Evolutionary conservation across 176 grass and related monocot species (phyloP).

Genomic region (Elaeis guineensis): DNA sequence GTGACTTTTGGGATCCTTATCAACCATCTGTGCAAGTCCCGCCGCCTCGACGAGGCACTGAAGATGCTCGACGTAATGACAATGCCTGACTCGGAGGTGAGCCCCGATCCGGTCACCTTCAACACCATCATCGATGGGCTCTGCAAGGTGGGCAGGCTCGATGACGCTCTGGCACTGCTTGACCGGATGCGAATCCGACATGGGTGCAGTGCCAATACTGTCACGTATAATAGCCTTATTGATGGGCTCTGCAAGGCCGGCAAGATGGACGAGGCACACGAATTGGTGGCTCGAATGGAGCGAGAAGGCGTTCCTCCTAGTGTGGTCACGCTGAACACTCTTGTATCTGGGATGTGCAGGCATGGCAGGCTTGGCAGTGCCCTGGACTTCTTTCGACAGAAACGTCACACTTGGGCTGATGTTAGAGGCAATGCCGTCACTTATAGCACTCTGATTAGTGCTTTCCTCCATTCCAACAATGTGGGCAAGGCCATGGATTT

Average conservation of each 20-base stretch:
- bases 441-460: slow-evolving; percentile 54
- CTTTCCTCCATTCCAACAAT: slow-evolving; percentile 71
- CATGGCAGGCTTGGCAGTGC: slow-evolving; percentile 35
- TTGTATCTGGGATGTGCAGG: slow-evolving; percentile 50
- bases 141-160: slow-evolving; percentile 40
- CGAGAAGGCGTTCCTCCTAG: slow-evolving; percentile 23
- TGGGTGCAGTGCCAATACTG: slow-evolving; percentile 16
- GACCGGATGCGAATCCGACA: slow-evolving; percentile 29
- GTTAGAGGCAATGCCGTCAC: slow-evolving; percentile 37
- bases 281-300: slow-evolving; percentile 48
- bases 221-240: slow-evolving; percentile 59
- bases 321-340: slow-evolving; percentile 41
- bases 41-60: slow-evolving; percentile 40
- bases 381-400: slow-evolving; percentile 59
- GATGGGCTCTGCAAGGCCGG: slow-evolving; percentile 44
- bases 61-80: slow-evolving; percentile 73
- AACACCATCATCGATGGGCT: slow-evolving; percentile 48
- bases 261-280: slow-evolving; percentile 22
- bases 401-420: slow-evolving; percentile 33
- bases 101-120: slow-evolving; percentile 29
- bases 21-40: slow-evolving; percentile 47
- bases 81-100: slow-evolving; percentile 20
- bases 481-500: slow-evolving; percentile 48
- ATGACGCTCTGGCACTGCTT: slow-evolving; percentile 35
- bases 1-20: slow-evolving; percentile 54